phyloP scores from a whole-genome alignment of 2,329 filamentous ascomycete species.

The Uncinocarpus reesii region DNA sequence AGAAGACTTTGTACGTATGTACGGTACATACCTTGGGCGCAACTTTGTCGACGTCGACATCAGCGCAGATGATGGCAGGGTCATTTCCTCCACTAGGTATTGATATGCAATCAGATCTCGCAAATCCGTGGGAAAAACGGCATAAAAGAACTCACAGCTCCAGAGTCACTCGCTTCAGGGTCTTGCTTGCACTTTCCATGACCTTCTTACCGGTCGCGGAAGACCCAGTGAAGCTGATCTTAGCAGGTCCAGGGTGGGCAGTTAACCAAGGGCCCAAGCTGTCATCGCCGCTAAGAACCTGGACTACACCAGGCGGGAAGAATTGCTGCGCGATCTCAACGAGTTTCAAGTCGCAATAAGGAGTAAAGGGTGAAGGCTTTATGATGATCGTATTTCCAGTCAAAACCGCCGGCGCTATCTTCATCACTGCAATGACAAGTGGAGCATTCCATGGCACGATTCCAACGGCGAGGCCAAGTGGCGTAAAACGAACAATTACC shows the following conservation, averaged over 20 bases:
- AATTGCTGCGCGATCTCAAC: conserved; percentile 41
- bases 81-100: conserved; percentile 47
- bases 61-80: conserved; percentile 10
- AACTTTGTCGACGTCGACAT: conserved; percentile 21
- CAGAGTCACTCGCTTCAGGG: conserved; percentile 46
- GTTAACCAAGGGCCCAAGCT: conserved; percentile 46
- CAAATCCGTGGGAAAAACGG: neutral
- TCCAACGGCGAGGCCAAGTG: conserved; percentile 38
- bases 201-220: conserved; percentile 43
- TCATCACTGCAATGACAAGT: conserved; percentile 37
- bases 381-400: conserved; percentile 49
- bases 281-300: conserved; percentile 46
- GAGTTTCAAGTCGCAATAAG: conserved; percentile 44
- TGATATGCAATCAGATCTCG: conserved; percentile 4
- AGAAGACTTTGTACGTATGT: neutral
- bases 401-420: conserved; percentile 42
- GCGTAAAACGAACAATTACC: conserved; percentile 29
- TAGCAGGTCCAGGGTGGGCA: conserved; percentile 45
- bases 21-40: conserved; percentile 28
- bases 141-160: conserved; percentile 27
- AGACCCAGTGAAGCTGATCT: conserved; percentile 51
- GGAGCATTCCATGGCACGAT: conserved; percentile 54
- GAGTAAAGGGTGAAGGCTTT: conserved; percentile 48
- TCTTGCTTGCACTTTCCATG: conserved; percentile 42
- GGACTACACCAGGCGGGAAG: conserved; percentile 48